These are phyloP conservation scores for Phytomonas sp. DNA, from an alignment of 208 protist species.

Conservation along the genomic window DNA sequence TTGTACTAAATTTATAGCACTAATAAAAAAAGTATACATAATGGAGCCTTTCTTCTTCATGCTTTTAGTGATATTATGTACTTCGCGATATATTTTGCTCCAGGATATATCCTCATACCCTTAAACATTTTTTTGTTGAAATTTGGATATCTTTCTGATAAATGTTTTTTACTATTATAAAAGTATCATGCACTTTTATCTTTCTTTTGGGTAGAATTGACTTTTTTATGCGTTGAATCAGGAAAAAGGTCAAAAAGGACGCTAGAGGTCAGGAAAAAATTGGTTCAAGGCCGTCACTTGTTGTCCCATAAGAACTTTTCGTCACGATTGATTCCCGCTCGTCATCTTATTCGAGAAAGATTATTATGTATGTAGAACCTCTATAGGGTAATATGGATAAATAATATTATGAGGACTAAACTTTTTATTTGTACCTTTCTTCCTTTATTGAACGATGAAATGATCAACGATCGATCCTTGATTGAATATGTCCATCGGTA, in stretches of 20 bases:
- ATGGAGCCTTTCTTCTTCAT: not conserved
- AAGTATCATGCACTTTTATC: slow-evolving; percentile 5
- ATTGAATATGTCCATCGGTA: not conserved
- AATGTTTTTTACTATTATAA: not conserved
- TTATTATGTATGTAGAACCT: not conserved
- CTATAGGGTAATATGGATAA: not conserved
- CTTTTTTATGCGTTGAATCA: not conserved
- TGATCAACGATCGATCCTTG: not conserved
- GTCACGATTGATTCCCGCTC: not conserved
- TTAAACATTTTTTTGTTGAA: slow-evolving; percentile 1
- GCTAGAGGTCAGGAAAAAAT: not conserved
- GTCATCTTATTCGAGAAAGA: not conserved
- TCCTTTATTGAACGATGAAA: not conserved
- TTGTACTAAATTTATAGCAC: not conserved
- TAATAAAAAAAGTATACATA: not conserved
- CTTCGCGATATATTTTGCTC: not conserved
- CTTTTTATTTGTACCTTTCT: not conserved
- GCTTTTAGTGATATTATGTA: not conserved
- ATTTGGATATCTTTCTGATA: slow-evolving; percentile 6
- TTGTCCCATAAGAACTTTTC: not conserved
- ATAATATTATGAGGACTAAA: not conserved
- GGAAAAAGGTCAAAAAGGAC: not conserved
- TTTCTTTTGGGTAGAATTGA: not conserved
- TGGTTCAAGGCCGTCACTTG: not conserved
- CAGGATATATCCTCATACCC: not conserved